phyloP scores from a whole-genome alignment of 352 stramenopile species.

The Saprolegnia parasitica region DNA sequence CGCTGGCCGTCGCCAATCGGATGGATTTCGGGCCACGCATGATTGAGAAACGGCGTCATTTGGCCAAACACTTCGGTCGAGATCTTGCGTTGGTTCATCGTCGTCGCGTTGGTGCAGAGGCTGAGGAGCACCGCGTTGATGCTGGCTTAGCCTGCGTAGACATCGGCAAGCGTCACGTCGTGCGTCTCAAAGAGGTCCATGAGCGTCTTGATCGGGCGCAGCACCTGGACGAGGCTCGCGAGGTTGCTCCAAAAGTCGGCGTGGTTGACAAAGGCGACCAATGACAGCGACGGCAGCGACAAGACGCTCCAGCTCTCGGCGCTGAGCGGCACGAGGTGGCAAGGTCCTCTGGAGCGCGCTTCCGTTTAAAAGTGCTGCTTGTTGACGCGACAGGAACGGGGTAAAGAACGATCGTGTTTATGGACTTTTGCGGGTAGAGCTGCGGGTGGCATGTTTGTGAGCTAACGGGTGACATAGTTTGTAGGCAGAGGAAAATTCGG shows the following conservation, averaged over 20 bases:
- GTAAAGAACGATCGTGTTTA: too few relatives aligned
- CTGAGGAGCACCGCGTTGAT: conserved; percentile 16
- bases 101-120: conserved; percentile 2
- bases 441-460: too few relatives aligned
- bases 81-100: neutral
- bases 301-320: too few relatives aligned
- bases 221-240: neutral
- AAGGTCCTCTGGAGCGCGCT: too few relatives aligned
- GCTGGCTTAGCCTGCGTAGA: conserved; percentile 11
- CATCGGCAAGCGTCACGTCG: conserved; percentile 11
- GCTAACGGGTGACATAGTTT: too few relatives aligned
- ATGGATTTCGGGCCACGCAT: conserved; percentile 5
- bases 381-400: too few relatives aligned
- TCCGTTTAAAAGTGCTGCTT: too few relatives aligned
- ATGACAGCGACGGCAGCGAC: neutral
- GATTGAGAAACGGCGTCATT: conserved; percentile 15
- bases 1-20: neutral
- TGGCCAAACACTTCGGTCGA: conserved; percentile 17
- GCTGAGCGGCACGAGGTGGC: too few relatives aligned
- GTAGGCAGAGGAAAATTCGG: too few relatives aligned
- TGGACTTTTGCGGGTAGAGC: too few relatives aligned
- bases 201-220: conserved; percentile 22
- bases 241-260: conserved; percentile 23
- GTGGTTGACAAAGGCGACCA: neutral
- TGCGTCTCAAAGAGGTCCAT: conserved; percentile 5